phyloP scores from a whole-genome alignment of 441 rosid genomes.

The Erysimum cheiri region DNA sequence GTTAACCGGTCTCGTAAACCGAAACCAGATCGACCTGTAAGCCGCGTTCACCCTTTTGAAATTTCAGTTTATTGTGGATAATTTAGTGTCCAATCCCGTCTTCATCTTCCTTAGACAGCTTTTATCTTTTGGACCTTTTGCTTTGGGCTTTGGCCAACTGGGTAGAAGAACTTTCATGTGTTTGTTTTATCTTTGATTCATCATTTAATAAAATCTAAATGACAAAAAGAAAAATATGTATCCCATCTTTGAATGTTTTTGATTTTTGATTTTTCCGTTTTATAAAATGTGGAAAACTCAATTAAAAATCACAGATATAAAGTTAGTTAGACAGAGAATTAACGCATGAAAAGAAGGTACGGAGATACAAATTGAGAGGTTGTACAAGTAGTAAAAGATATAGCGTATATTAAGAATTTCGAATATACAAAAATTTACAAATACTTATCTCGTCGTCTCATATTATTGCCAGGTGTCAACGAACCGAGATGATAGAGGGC shows the following conservation, averaged over 20 bases:
- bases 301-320: too few relatives aligned
- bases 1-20: conserved; percentile 12
- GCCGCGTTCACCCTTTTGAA: not conserved
- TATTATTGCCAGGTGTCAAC: conserved; percentile 30
- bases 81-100: not conserved
- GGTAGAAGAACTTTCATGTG: too few relatives aligned
- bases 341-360: too few relatives aligned
- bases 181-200: too few relatives aligned
- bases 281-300: too few relatives aligned
- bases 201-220: too few relatives aligned
- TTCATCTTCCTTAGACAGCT: too few relatives aligned
- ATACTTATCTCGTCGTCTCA: not conserved
- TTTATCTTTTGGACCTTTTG: too few relatives aligned
- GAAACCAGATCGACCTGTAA: conserved; percentile 24
- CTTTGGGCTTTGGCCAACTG: too few relatives aligned
- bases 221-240: too few relatives aligned
- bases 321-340: too few relatives aligned
- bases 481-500: conserved; percentile 1
- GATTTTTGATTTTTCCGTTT: not conserved
- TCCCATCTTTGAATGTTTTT: too few relatives aligned
- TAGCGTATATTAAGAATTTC: not conserved
- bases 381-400: not conserved
- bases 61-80: conserved; percentile 12
- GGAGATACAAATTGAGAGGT: not conserved
- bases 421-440: not conserved